These are phyloP conservation scores for Cyclotella cryptica DNA, from an alignment of 108 stramenopile species.

Conservation along the genomic window DNA sequence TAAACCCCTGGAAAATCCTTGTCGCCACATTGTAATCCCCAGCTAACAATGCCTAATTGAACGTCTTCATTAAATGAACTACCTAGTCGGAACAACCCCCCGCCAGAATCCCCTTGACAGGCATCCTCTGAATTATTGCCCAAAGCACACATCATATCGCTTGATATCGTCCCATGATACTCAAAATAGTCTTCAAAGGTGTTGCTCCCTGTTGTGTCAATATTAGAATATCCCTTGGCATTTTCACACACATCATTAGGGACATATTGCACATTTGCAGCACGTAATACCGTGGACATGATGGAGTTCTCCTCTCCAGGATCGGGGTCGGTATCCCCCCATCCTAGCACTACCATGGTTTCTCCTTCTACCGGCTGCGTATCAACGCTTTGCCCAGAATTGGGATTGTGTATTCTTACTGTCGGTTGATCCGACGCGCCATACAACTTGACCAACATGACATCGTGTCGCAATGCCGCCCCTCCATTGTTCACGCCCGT, in stretches of 20 bases:
- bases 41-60: conserved; percentile 55
- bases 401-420: conserved; percentile 49
- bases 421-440: conserved; percentile 43
- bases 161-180: conserved; percentile 37
- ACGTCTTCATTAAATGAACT: conserved; percentile 27
- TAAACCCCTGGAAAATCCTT: conserved; percentile 47
- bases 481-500: not conserved
- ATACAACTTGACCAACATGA: conserved; percentile 55
- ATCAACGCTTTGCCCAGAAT: conserved; percentile 1
- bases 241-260: conserved; percentile 46
- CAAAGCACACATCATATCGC: conserved; percentile 55
- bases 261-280: conserved; percentile 45
- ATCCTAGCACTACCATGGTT: conserved; percentile 38
- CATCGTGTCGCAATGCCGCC: conserved; percentile 41
- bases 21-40: conserved; percentile 47
- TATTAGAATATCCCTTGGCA: conserved; percentile 38
- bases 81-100: conserved; percentile 48
- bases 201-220: not conserved
- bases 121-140: conserved; percentile 38
- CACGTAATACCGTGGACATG: conserved; percentile 16
- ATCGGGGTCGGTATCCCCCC: conserved; percentile 45
- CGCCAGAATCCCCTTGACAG: conserved; percentile 58
- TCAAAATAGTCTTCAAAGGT: conserved; percentile 27
- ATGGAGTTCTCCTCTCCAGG: conserved; percentile 12
- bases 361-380: conserved; percentile 13